Evolutionary conservation across 306 rosid genomes (phyloP).

Genomic region (Cicer arietinum): DNA sequence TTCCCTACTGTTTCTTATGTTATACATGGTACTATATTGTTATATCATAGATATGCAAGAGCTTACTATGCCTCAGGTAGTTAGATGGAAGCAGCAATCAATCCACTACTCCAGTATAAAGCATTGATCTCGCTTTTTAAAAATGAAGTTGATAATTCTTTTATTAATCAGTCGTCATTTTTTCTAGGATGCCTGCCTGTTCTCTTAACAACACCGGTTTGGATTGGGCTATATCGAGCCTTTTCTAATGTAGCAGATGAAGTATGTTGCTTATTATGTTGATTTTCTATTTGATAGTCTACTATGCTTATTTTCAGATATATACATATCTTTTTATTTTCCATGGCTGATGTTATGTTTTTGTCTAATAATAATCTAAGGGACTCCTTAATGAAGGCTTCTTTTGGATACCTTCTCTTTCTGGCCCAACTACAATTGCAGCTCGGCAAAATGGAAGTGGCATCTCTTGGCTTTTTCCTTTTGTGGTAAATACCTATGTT

Average conservation of each 20-base stretch:
- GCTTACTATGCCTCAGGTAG: slow-evolving; percentile 10
- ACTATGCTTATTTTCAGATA: neutral
- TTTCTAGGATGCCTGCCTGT: slow-evolving; percentile 86
- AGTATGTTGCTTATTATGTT: slow-evolving; percentile 54
- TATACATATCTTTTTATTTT: slow-evolving; percentile 33
- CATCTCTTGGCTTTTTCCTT: slow-evolving; percentile 96
- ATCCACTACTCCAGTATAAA: slow-evolving; percentile 4
- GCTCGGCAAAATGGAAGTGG: slow-evolving; percentile 91
- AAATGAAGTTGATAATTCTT: slow-evolving; percentile 5
- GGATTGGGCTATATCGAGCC: slow-evolving; percentile 97
- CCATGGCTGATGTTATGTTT: slow-evolving; percentile 41
- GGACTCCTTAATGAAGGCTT: slow-evolving; percentile 97
- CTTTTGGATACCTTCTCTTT: slow-evolving; percentile 99
- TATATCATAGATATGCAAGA: slow-evolving; percentile 24
- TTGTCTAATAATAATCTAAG: slow-evolving; percentile 51
- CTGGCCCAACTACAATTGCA: slow-evolving; percentile 93
- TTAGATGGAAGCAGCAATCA: slow-evolving; percentile 16
- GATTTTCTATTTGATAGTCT: slow-evolving; percentile 12
- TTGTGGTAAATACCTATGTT: slow-evolving; percentile 63
- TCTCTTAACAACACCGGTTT: slow-evolving; percentile 90
- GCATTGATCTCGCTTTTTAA: slow-evolving; percentile 6
- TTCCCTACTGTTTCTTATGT: slow-evolving; percentile 6
- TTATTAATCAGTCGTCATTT: slow-evolving; percentile 1
- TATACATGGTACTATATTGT: slow-evolving; percentile 20
- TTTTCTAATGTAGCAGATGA: slow-evolving; percentile 97